Evolutionary conservation across 768 basidiomycete species (phyloP), one percentile per base, ranked within the genome.

Genomic region (Auricularia sp.): DNA sequence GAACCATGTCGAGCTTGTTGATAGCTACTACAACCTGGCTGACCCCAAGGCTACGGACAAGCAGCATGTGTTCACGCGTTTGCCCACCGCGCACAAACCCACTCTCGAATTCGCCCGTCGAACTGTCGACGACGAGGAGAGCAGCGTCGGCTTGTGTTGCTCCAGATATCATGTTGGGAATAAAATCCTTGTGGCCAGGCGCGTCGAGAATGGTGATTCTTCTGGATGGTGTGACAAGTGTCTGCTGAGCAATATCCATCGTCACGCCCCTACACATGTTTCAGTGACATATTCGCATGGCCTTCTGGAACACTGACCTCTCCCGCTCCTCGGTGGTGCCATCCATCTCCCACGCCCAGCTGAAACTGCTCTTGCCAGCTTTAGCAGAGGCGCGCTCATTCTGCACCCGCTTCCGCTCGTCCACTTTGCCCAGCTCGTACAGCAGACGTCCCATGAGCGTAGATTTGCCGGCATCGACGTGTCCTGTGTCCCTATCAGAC

Each of bases 101-200:
- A 29, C 92, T 87, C 74, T 99, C 97, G 68, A 99, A 99, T 71
- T 95, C 94, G 21, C 96, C 96, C 1, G 81, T 85, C 4, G 87
- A 80, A 1, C 94, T 87, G 73, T 97, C 97, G 34, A 99, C 87
- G 3, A 98, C 95, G 23, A 98, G 84, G 7, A 98, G 75, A 0
- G 97, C 93, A 59, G 92, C 92, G 69, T 98, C 97, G 0, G 96
- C 97, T 74, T 98, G 97, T 2, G 95, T 87, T 6, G 97, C 96
- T 1, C 97, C 97, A 0, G 95, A 98, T 62, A 99, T 99, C 96
- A 98, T 98, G 72, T 98, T 98, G 1, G 97, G 97, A 67, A 99
- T 90, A 70, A 98, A 98, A 71, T 99, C 97, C 68, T 87, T 89
- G 75, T 99, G 97, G 0, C 97, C 97, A 0, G 97, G 97, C 0